Percentiles rank a stretch among this genome's conserved stretches.
Evolutionary conservation across 768 basidiomycete species (phyloP).

Genomic region (Tremella mesenterica): DNA sequence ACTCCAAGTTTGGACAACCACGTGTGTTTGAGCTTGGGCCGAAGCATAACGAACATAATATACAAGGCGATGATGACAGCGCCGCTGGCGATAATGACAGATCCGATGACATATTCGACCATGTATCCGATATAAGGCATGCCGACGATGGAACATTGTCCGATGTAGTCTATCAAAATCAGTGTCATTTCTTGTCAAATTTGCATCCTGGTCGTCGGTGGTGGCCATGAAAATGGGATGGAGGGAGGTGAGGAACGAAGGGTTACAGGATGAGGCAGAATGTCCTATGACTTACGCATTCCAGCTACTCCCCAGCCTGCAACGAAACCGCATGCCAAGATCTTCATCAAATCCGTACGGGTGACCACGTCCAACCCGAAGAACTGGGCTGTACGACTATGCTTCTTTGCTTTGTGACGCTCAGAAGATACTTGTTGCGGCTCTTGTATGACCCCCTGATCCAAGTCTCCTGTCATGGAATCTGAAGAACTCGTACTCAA

Average conservation of each 20-base stretch:
- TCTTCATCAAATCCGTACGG: constrained; percentile 34
- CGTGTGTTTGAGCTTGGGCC: constrained; percentile 45
- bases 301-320: constrained; percentile 43
- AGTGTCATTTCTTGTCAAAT: background rate
- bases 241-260: background rate
- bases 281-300: constrained; percentile 39
- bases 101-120: constrained; percentile 34
- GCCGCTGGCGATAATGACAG: constrained; percentile 43
- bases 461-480: background rate
- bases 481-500: background rate
- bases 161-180: constrained; percentile 40
- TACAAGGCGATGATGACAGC: constrained; percentile 43
- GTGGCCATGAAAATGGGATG: too few species aligned
- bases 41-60: constrained; percentile 46
- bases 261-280: background rate
- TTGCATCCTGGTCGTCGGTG: too few species aligned
- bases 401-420: background rate
- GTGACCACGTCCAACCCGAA: constrained; percentile 43
- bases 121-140: constrained; percentile 42
- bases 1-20: constrained; percentile 38
- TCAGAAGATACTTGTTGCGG: too few species aligned
- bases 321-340: constrained; percentile 39
- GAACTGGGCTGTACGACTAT: constrained; percentile 15
- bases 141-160: constrained; percentile 42
- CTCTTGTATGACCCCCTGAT: background rate